Percentiles rank a stretch among this genome's conserved stretches.
Conservation (phyloP, 176 grass and related monocot genomes). For the Oryza glaberrima region DNA sequence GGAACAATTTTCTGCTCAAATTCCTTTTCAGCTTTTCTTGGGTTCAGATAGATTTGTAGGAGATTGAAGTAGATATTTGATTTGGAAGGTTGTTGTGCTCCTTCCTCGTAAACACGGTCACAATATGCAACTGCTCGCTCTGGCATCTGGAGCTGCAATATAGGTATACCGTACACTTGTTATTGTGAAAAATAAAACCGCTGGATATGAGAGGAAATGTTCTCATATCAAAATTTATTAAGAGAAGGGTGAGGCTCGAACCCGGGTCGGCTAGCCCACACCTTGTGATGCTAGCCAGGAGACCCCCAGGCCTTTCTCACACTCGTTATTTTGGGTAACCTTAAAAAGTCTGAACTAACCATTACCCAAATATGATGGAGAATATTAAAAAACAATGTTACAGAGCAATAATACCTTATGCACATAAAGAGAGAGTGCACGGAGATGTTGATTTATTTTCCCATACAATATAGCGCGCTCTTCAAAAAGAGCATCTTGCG, state of each 20-base stretch:
- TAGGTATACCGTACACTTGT: not conserved
- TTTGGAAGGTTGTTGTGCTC: slow-evolving; percentile 67
- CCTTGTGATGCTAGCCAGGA: no score
- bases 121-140: slow-evolving; percentile 88
- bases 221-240: no score
- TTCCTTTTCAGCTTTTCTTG: slow-evolving; percentile 73
- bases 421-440: slow-evolving; percentile 95
- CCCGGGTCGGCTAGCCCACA: no score
- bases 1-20: slow-evolving; percentile 69
- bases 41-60: slow-evolving; percentile 97
- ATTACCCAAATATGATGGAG: slow-evolving; percentile 14
- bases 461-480: slow-evolving; percentile 94
- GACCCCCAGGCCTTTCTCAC: no score
- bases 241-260: no score
- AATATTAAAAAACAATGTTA: slow-evolving; percentile 14
- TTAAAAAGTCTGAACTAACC: slow-evolving; percentile 25
- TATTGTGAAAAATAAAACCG: not conserved
- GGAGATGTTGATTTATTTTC: slow-evolving; percentile 89
- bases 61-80: slow-evolving; percentile 97
- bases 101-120: slow-evolving; percentile 89
- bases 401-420: slow-evolving; percentile 70
- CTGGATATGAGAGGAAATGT: no score
- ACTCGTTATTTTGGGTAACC: slow-evolving; percentile 29
- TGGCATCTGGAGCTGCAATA: slow-evolving; percentile 76
- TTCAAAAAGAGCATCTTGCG: slow-evolving; percentile 87